Evolutionary conservation across 108 stramenopile species (phyloP), one percentile per base, ranked within the genome.

Genomic region (Nitzschia sp.): DNA sequence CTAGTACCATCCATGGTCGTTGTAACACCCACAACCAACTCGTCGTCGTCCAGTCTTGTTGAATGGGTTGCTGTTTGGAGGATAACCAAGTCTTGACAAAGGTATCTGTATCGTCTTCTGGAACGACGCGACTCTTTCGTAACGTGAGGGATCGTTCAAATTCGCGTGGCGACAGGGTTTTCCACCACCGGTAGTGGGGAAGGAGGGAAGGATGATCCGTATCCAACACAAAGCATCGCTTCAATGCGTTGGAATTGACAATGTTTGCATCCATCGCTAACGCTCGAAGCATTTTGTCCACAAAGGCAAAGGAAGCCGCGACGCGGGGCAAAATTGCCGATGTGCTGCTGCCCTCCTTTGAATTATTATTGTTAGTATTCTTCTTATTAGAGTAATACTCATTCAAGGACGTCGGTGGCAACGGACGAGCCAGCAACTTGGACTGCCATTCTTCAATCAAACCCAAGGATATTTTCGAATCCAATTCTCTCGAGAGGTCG

Each of bases 31-130:
- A 68, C 32, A 75, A 50, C 16, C 13, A 28, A 1, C 26, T 38
- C 27, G 21, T 32, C 0, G 23, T 30, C 11, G 36, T 15, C 23
- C 31, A 52, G 22, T n/a, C 2, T 34, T 45, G 57, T 46, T 46
- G 52, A n/a, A 48, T 3, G 35, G 47, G 21, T 53, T 8, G 48
- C 30, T 64, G 5, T 29, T 56, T 22, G 21, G 22, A 31, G 1
- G 53, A 22, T 33, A 85, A 45, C 85, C 85, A 86, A 32, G 63
- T 30, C 56, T 77, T 74, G 62, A 86, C 85, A 63, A 72, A 81
- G 38, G 38, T 36, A 55, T 75, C 73, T 28, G 52, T 38, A 44
- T 44, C 48, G 16, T 56, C 30, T 30, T 35, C 36, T 23, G 64
- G 60, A 8, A 75, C 50, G 4, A 57, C 25, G 5, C 53, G 38